Conservation (phyloP, 768 basidiomycete species). For the Porpolomopsis calyptriformis region DNA sequence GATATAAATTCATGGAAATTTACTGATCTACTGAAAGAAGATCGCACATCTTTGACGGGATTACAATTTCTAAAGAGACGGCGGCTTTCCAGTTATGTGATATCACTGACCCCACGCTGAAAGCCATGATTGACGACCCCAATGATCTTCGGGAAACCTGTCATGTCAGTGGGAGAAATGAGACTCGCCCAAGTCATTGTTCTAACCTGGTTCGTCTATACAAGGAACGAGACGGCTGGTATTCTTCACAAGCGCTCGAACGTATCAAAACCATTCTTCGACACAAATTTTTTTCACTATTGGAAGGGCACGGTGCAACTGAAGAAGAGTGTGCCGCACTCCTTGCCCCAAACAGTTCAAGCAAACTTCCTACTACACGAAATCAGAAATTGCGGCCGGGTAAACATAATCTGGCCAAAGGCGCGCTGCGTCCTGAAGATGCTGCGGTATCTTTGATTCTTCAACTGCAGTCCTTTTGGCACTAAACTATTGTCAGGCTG, state of each 20-base stretch:
- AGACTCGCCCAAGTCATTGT: background rate
- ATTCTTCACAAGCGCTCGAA: slow-evolving; percentile 61
- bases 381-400: slow-evolving; percentile 49
- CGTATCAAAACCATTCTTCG: slow-evolving; percentile 77
- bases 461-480: background rate
- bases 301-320: slow-evolving; percentile 61
- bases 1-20: slow-evolving; percentile 3
- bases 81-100: slow-evolving; percentile 94
- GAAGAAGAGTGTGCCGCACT: slow-evolving; percentile 66
- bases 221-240: slow-evolving; percentile 87
- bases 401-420: slow-evolving; percentile 86
- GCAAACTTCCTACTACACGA: slow-evolving; percentile 30
- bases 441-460: slow-evolving; percentile 46
- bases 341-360: slow-evolving; percentile 33
- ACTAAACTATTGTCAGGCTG: slow-evolving; percentile 35
- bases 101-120: slow-evolving; percentile 76
- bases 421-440: slow-evolving; percentile 71
- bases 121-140: slow-evolving; percentile 66
- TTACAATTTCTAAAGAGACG: slow-evolving; percentile 67
- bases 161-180: slow-evolving; percentile 44
- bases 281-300: slow-evolving; percentile 73
- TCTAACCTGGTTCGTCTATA: background rate
- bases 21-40: slow-evolving; percentile 24
- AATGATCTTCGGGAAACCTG: slow-evolving; percentile 60
- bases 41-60: slow-evolving; percentile 86